A percentile compares a stretch with the other conserved stretches of the same genome.
phyloP scores from a whole-genome alignment of 345 rosid genomes.

The Bruguiera parviflora region DNA sequence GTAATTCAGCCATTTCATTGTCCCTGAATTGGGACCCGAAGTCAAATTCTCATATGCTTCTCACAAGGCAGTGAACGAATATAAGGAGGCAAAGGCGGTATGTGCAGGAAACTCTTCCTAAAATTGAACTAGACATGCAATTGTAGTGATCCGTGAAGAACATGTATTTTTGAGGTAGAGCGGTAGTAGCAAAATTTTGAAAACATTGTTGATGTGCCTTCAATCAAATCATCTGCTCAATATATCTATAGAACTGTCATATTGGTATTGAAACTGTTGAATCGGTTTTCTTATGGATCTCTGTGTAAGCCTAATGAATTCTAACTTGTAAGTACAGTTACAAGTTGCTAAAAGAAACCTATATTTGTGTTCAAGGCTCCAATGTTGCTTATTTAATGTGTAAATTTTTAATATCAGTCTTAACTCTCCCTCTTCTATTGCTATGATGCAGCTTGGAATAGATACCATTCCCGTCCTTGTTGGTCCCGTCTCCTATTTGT shows the following conservation, averaged over 20 bases:
- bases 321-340: too few species aligned
- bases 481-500: slow-evolving; percentile 95
- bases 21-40: slow-evolving; percentile 94
- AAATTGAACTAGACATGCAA: neutral
- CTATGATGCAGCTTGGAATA: slow-evolving; percentile 71
- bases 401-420: neutral
- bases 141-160: neutral
- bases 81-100: slow-evolving; percentile 96
- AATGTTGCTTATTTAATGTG: neutral
- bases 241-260: too few species aligned
- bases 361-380: too few species aligned
- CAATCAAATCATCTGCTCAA: too few species aligned
- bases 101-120: slow-evolving; percentile 12
- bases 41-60: slow-evolving; percentile 88
- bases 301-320: too few species aligned
- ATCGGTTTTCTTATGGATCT: too few species aligned
- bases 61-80: slow-evolving; percentile 91
- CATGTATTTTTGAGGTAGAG: neutral
- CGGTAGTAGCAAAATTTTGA: too few species aligned
- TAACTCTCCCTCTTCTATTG: slow-evolving; percentile 6
- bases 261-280: too few species aligned
- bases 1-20: slow-evolving; percentile 78
- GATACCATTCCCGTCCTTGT: slow-evolving; percentile 83
- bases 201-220: too few species aligned
- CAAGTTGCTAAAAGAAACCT: too few species aligned